Evolutionary conservation across 1,284 basidiomycete species (phyloP).

Genomic region (Sporisorium scitamineum): DNA sequence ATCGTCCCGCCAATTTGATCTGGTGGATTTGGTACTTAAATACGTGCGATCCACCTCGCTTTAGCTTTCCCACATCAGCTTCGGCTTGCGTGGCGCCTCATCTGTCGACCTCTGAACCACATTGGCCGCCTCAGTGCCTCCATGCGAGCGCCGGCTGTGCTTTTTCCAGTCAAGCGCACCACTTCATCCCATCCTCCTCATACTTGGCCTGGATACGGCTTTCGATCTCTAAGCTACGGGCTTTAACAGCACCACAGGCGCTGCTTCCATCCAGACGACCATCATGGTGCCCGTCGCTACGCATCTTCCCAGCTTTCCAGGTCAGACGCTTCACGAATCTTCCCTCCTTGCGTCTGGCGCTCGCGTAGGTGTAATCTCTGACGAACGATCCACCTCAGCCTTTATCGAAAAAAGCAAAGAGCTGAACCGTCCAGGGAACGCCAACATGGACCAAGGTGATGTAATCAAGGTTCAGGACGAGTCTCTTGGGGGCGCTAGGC

Average conservation of each 20-base stretch:
- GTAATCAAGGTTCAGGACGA: not conserved
- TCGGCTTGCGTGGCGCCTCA: not conserved
- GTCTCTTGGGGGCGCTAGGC: not conserved
- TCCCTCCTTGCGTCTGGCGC: not conserved
- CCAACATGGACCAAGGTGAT: not conserved
- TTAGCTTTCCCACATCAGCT: not conserved
- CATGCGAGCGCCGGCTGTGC: not conserved
- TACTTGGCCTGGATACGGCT: not conserved
- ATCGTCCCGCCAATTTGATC: not conserved
- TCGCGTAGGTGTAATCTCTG: not conserved
- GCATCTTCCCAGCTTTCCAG: slow-evolving; percentile 10
- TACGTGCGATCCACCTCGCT: not conserved
- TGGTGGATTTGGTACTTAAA: not conserved
- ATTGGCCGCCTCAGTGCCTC: not conserved
- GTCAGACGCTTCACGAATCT: not conserved
- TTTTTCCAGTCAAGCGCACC: not conserved
- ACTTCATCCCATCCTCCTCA: not conserved
- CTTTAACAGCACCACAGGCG: not conserved
- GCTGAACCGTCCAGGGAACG: not conserved
- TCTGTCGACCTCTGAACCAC: not conserved
- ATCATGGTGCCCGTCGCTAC: slow-evolving; percentile 21
- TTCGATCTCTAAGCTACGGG: no score
- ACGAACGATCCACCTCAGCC: not conserved
- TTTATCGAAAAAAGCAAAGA: not conserved
- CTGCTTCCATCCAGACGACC: not conserved